Evolutionary conservation across 2,329 filamentous ascomycete species (phyloP).

Genomic region (Ploettnerulaceae sp.): DNA sequence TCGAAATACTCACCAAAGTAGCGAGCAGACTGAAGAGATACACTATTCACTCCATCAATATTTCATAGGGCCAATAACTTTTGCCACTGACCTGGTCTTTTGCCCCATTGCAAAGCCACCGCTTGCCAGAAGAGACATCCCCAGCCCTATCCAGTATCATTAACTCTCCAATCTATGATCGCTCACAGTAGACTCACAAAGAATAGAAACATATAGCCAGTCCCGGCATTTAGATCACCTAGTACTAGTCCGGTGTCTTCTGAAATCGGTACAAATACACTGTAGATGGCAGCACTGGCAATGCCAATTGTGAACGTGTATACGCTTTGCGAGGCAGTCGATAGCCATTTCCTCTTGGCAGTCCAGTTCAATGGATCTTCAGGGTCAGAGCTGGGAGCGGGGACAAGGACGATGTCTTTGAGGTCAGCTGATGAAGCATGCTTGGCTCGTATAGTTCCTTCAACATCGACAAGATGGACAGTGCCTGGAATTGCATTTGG

Average conservation of each 20-base stretch:
- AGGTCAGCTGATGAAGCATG: constrained; percentile 25
- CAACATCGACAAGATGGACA: constrained; percentile 33
- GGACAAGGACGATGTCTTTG: constrained; percentile 33
- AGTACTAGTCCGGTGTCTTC: constrained; percentile 43
- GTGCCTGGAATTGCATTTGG: constrained; percentile 28
- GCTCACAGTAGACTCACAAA: too few species aligned
- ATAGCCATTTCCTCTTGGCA: constrained; percentile 33
- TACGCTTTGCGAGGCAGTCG: constrained; percentile 32
- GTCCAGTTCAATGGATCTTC: constrained; percentile 41
- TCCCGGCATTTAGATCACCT: constrained; percentile 41
- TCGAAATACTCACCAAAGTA: constrained; percentile 30
- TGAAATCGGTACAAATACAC: constrained; percentile 44
- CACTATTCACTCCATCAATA: too few species aligned
- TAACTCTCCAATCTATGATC: too few species aligned
- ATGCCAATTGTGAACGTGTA: constrained; percentile 47
- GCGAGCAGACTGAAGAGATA: constrained; percentile 34
- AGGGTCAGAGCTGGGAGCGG: constrained; percentile 34
- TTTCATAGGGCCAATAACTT: too few species aligned
- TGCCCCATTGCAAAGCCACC: constrained; percentile 32
- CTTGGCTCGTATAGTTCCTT: constrained; percentile 22
- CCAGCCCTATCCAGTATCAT: too few species aligned
- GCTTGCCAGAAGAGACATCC: constrained; percentile 39
- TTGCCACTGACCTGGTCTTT: too few species aligned
- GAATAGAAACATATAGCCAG: constrained; percentile 23
- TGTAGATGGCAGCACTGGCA: constrained; percentile 45